Evolutionary conservation across 148 eudicot genomes (phyloP), one percentile per base, ranked within the genome.

Genomic region (Arbutus unedo): DNA sequence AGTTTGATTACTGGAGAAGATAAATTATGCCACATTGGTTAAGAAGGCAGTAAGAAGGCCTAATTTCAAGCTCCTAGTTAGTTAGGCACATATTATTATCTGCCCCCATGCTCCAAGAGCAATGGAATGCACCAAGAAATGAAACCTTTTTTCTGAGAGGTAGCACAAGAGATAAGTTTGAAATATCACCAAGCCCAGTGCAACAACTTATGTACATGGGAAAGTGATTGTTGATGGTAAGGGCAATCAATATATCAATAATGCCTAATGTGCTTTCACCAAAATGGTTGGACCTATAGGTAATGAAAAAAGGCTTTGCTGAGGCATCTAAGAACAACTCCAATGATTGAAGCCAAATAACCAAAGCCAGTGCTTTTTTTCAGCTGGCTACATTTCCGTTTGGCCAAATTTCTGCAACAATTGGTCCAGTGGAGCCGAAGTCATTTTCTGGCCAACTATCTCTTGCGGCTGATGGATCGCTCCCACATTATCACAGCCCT

Each of bases 371-470:
- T 5, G 66, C 6, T 19, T 6, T 60, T 60, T 60, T 6, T 7
- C 2, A 60, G 8, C 66, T 60, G 66, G 31, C n/a, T 9, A 60
- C 19, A 8, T 60, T 60, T 9, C 25, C 66, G n/a, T n/a, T 60
- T 60, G 25, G 66, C 66, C 21, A n/a, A 60, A 60, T 60, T 60
- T 60, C 66, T 60, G 66, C 66, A n/a, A 25, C n/a, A 60, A 59
- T 59, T 19, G 23, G 21, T 59, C n/a, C 64, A 59, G 19, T 19
- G 23, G 64, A 19, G 66, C 31, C 66, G 3, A 60, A 60, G 25
- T 19, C 66, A 60, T 60, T n/a, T 60, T 60, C n/a, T 60, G 66
- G 25, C 66, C 59, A 19, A 60, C 66, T 7, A n/a, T n/a, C 66
- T 60, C 25, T 60, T 60, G 66, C 66, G 2, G 66, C 66, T 4